Evolutionary conservation across 2,329 filamentous ascomycete genomes (phyloP).

Genomic region (Calonectria hongkongensis): DNA sequence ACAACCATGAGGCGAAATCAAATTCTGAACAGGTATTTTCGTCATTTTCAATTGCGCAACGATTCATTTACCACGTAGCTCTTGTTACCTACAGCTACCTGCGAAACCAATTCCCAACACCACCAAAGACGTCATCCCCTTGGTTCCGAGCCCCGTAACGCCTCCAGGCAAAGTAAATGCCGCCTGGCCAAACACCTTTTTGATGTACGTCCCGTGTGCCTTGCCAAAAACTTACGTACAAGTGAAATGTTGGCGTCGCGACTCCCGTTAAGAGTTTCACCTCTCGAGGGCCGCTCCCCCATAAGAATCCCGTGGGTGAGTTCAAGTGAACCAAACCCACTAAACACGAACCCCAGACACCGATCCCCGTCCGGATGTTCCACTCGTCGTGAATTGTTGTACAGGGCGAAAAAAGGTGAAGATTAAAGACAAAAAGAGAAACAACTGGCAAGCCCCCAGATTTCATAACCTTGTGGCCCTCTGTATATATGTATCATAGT

Average conservation of each 20-base stretch:
- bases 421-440: constrained; percentile 46
- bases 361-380: constrained; percentile 47
- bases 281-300: constrained; percentile 36
- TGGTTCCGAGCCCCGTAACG: constrained; percentile 51
- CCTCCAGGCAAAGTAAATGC: constrained; percentile 53
- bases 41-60: constrained; percentile 49
- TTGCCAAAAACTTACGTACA: constrained; percentile 65
- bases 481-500: constrained; percentile 51
- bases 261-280: constrained; percentile 36
- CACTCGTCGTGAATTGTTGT: constrained; percentile 55
- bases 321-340: constrained; percentile 33
- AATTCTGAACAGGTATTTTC: constrained; percentile 24
- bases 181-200: constrained; percentile 66
- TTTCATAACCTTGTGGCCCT: constrained; percentile 39
- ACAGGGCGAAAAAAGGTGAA: constrained; percentile 53
- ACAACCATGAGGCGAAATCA: constrained; percentile 6
- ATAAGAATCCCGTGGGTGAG: constrained; percentile 43
- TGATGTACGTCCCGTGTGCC: constrained; percentile 63
- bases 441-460: constrained; percentile 42
- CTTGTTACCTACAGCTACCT: constrained; percentile 56
- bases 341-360: constrained; percentile 49
- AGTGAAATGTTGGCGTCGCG: constrained; percentile 47
- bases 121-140: constrained; percentile 56
- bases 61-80: constrained; percentile 53
- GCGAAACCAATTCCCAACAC: constrained; percentile 49